Evolutionary conservation across 176 grass and related monocot genomes (phyloP).

Genomic region (Rhynchospora breviuscula): DNA sequence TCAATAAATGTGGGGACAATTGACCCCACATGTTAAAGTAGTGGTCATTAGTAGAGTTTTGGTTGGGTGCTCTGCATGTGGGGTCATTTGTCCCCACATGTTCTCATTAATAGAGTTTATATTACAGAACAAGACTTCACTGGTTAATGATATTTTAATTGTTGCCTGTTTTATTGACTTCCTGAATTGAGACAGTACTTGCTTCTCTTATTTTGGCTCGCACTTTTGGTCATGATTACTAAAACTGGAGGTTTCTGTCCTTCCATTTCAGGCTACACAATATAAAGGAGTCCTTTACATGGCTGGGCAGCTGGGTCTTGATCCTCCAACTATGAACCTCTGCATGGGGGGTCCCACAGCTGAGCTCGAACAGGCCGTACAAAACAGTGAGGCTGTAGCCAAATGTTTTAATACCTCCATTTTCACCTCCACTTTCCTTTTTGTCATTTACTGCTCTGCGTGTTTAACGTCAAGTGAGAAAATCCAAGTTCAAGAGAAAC

Average conservation of each 20-base stretch:
- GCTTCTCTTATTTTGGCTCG: not conserved
- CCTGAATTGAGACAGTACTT: not conserved
- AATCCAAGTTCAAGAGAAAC: slow-evolving; percentile 39
- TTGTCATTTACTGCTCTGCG: slow-evolving; percentile 73
- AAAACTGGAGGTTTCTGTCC: slow-evolving; percentile 7
- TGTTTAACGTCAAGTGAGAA: slow-evolving; percentile 48
- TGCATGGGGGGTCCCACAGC: slow-evolving; percentile 46
- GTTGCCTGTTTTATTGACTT: not conserved
- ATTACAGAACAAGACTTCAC: no score
- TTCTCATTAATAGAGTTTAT: no score
- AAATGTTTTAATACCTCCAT: slow-evolving; percentile 70
- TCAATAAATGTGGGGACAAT: no score
- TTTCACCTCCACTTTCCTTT: slow-evolving; percentile 56
- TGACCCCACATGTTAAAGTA: no score
- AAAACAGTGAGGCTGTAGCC: slow-evolving; percentile 71
- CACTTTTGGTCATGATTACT: slow-evolving; percentile 6
- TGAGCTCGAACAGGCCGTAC: slow-evolving; percentile 64
- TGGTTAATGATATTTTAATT: not conserved
- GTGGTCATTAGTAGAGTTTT: no score
- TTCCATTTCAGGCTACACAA: slow-evolving; percentile 60
- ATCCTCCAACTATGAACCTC: slow-evolving; percentile 75
- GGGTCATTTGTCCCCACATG: no score
- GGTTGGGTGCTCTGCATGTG: no score
- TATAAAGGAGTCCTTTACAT: slow-evolving; percentile 73
- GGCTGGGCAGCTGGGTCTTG: slow-evolving; percentile 88